These are phyloP conservation scores for Naumovozyma baii DNA, from an alignment of 805 yeast genomes.

Conservation along the genomic window DNA sequence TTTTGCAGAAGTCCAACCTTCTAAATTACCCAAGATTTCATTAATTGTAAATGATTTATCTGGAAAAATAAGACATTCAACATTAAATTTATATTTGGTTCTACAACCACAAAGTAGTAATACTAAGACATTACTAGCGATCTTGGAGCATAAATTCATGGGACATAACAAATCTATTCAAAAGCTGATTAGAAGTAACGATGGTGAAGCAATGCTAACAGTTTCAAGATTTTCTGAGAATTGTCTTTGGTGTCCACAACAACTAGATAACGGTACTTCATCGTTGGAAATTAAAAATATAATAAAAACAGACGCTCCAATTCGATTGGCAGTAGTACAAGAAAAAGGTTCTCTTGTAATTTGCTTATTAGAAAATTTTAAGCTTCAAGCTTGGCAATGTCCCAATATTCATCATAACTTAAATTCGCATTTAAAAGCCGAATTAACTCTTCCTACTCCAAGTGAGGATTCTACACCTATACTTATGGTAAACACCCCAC, in stretches of 20 bases:
- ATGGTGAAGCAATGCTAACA: conserved; percentile 53
- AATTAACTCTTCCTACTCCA: conserved; percentile 4
- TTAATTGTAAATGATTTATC: conserved; percentile 38
- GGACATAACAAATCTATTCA: conserved; percentile 82
- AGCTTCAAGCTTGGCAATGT: conserved; percentile 57
- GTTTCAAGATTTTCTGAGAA: conserved; percentile 47
- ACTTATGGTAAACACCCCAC: conserved; percentile 32
- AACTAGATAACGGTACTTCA: conserved; percentile 22
- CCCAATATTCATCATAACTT: conserved; percentile 21
- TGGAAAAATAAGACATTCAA: conserved; percentile 32
- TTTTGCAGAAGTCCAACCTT: conserved; percentile 31
- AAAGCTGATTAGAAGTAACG: conserved; percentile 52
- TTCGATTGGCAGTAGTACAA: conserved; percentile 40
- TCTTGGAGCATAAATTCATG: conserved; percentile 50
- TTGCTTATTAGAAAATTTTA: conserved; percentile 33
- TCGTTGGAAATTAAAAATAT: conserved; percentile 34
- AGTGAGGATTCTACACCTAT: conserved; percentile 12
- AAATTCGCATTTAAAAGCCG: conserved; percentile 10
- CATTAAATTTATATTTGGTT: conserved; percentile 19
- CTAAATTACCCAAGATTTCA: conserved; percentile 27
- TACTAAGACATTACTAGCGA: conserved; percentile 12
- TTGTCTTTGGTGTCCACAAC: conserved; percentile 47
- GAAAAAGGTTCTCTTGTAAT: conserved; percentile 39
- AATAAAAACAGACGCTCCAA: conserved; percentile 38
- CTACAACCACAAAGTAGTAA: conserved; percentile 8